Base-by-base conservation (phyloP, 2,329 filamentous ascomycete genomes). In the Ceratocystis alfenasii region DNA sequence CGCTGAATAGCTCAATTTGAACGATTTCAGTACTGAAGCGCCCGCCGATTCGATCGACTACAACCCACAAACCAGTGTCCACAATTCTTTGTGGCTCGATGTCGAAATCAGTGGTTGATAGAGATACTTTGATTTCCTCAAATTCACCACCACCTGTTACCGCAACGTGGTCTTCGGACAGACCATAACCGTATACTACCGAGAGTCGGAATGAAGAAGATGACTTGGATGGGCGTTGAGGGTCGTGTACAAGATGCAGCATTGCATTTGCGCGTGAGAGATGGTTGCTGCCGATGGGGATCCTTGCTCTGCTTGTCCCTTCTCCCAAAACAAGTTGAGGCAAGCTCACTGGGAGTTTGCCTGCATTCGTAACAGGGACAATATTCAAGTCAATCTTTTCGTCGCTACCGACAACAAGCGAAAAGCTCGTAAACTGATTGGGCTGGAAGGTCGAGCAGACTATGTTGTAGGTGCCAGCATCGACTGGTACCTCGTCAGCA, bases 381-480 rank as follows among this genome's bases (percentile, higher is more conserved):
- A 82, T 81, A 6, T 76, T 77, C 4, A 95, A 73, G 0, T 74
- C 71, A 46, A 86, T 65, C 30, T 63, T 50, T 15, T 33, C 57
- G 65, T 81, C 83, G 44, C 87, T 86, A 60, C 86, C 85, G n/a
- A 96, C 80, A 66, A 85, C 83, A 7, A 99, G 79, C 0, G 81
- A 83, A 72, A 95, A 97, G 62, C 81, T 80, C 2, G 88, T 89
- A 0, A 84, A 78, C 72, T 95, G 89, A 7, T 87, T 87, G 0
- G 87, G 81, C 69, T 95, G 90, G 73, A 95, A 97, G 0, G 93
- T 95, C 1, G 90, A 96, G 73, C 88, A 93, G 5, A 96, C 87
- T 66, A 96, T 81, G 0, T 90, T 96, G 74, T 97, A 99, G 0
- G 80, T 80, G 0, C 93, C 93, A 0, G 83, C 77, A 48, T 86